These are phyloP conservation scores for Mycena polygramma DNA, from an alignment of 768 basidiomycete genomes.

Conservation along the genomic window DNA sequence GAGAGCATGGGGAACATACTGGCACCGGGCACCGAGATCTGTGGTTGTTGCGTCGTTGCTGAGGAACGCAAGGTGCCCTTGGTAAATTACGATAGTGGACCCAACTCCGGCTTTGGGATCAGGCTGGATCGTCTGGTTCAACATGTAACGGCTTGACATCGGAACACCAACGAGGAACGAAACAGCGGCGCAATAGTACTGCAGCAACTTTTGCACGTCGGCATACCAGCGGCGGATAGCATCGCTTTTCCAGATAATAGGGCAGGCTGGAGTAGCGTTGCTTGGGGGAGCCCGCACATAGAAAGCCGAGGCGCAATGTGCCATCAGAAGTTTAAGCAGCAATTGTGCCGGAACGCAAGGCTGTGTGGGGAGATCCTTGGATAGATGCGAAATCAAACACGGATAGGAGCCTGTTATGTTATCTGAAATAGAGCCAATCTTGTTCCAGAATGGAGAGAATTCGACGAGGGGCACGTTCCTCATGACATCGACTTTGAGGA, in stretches of 20 bases:
- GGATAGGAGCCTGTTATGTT: background rate
- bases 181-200: constrained; percentile 3
- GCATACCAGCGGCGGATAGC: background rate
- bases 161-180: background rate
- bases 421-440: background rate
- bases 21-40: background rate
- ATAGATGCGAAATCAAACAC: background rate
- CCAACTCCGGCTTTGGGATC: background rate
- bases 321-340: background rate
- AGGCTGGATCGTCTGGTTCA: background rate
- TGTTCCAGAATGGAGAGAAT: background rate
- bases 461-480: background rate
- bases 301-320: background rate
- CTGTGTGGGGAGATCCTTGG: constrained; percentile 1
- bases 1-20: background rate
- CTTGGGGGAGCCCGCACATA: background rate
- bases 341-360: background rate
- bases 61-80: background rate
- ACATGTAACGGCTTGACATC: background rate
- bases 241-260: background rate
- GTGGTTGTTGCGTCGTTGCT: background rate
- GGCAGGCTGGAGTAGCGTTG: background rate
- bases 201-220: background rate
- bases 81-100: background rate
- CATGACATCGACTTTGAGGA: background rate